Evolutionary conservation across 1,139 yeast genomes (phyloP).

Genomic region (Yamadazyma siamensis): DNA sequence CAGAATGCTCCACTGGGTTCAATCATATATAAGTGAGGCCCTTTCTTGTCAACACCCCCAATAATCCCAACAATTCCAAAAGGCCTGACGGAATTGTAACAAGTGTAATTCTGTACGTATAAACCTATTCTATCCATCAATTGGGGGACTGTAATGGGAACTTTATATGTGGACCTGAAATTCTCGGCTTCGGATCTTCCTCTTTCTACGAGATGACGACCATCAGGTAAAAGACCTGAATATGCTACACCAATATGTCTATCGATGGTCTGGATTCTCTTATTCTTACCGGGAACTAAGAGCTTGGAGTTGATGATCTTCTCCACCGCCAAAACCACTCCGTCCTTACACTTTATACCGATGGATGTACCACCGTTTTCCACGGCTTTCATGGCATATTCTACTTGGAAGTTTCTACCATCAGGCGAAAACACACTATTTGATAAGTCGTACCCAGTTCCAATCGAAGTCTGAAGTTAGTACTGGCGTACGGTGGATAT

Average conservation of each 20-base stretch:
- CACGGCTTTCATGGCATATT: conserved; percentile 95
- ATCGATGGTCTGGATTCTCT: conserved; percentile 88
- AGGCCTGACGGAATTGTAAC: conserved; percentile 96
- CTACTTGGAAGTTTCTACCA: conserved; percentile 98
- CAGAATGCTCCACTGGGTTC: conserved; percentile 97
- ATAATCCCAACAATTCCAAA: conserved; percentile 90
- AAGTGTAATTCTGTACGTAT: conserved; percentile 92
- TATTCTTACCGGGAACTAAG: conserved; percentile 84
- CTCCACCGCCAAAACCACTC: conserved; percentile 94
- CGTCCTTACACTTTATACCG: conserved; percentile 90
- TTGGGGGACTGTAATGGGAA: conserved; percentile 74
- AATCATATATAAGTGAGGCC: conserved; percentile 91
- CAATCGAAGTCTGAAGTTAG: conserved; percentile 67
- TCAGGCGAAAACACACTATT: conserved; percentile 85
- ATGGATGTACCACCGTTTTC: conserved; percentile 96
- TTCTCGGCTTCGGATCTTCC: conserved; percentile 90
- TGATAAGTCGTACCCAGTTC: conserved; percentile 95
- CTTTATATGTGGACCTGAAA: conserved; percentile 75
- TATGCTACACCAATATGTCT: conserved; percentile 92
- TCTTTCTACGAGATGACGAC: conserved; percentile 86
- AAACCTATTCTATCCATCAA: conserved; percentile 86
- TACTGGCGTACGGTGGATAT: conserved; percentile 5
- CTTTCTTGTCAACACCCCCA: conserved; percentile 88
- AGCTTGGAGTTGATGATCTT: conserved; percentile 84
- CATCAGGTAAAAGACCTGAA: conserved; percentile 95